phyloP scores from a whole-genome alignment of 2,329 filamentous ascomycete species.

The Venturia nashicola region DNA sequence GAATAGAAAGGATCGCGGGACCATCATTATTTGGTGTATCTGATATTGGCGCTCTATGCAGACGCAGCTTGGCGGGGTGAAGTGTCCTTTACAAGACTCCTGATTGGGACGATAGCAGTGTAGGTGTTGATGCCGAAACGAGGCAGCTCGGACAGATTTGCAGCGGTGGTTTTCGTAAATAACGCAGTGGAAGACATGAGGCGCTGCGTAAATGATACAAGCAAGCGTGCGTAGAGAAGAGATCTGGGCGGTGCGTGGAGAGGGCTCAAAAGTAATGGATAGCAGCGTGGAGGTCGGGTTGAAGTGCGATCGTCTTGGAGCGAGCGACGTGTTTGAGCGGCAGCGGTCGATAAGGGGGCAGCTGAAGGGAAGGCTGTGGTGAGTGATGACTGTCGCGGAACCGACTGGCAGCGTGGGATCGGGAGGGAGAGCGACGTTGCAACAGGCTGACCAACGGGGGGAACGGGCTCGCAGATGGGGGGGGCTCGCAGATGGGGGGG shows the following conservation, averaged over 20 bases:
- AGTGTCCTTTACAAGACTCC: not conserved
- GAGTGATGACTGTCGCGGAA: not conserved
- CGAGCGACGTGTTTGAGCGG: not conserved
- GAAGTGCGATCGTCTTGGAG: not conserved
- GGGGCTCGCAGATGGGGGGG: not conserved
- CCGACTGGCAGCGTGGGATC: not conserved
- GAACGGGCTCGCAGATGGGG: not conserved
- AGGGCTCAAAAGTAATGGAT: not conserved
- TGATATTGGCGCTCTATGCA: not conserved
- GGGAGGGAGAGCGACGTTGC: not conserved
- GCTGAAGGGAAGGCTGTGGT: not conserved
- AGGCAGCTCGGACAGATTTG: not conserved
- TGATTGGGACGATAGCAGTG: not conserved
- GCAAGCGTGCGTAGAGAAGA: not conserved
- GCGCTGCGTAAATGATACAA: not conserved
- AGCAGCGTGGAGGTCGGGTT: not conserved
- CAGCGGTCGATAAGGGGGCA: not conserved
- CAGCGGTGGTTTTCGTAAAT: not conserved
- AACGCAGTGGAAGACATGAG: not conserved
- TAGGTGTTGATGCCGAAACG: not conserved
- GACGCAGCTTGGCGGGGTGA: not conserved
- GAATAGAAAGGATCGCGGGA: slow-evolving; percentile 3
- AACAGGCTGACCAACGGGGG: not conserved
- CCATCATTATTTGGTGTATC: not conserved
- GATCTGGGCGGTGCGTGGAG: not conserved